Base-by-base conservation (phyloP, 305 asterid genomes). In the Fraxinus floribunda region DNA sequence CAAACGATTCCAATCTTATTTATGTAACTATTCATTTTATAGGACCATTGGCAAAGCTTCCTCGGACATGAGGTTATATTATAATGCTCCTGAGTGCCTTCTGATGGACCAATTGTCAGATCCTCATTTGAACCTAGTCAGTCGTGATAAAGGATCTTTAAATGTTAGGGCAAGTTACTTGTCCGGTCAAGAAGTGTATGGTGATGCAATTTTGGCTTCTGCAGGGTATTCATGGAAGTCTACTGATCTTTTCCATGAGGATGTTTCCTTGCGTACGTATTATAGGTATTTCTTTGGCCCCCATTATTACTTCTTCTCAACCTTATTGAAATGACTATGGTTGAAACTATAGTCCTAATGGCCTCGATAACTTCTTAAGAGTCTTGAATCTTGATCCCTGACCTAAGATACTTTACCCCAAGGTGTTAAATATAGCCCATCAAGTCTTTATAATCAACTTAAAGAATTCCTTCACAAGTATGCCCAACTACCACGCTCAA, bases 181-280 rank as follows among this genome's bases (percentile, higher is more conserved):
- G 39, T 83, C 92, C 24, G 96, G 97, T 78, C 95, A 91, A 89
- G 84, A 87, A 81, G 86, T 96, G 76, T 88, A 88, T 36, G 98
- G 99, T 73, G 94, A 94, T 88, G 99, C 93, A 76, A 90, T 94
- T 87, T 84, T 94, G 91, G 99, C 98, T 77, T 91, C 97, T 83
- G 81, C 91, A 62, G 94, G 98, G 86, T 94, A 94, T 89, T 82
- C 90, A 18, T 91, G 99, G 99, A 94, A 79, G 86, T 91, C 94
- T 80, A 74, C 86, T 77, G 91, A 91, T 83, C 88, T 96, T 86
- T 89, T 77, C 79, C 86, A 86, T 75, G 98, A 93, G 90, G 88
- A 86, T 82, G 89, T 94, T 78, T 81, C 94, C 81, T 78, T 91
- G 90, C 87, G 91, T 80, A 80, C 90, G 3, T 94, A 91, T 88